A percentile compares a stretch with the other conserved stretches of the same genome.
phyloP scores from a whole-genome alignment of 768 basidiomycete genomes.

The Boletus rubroflammeus region DNA sequence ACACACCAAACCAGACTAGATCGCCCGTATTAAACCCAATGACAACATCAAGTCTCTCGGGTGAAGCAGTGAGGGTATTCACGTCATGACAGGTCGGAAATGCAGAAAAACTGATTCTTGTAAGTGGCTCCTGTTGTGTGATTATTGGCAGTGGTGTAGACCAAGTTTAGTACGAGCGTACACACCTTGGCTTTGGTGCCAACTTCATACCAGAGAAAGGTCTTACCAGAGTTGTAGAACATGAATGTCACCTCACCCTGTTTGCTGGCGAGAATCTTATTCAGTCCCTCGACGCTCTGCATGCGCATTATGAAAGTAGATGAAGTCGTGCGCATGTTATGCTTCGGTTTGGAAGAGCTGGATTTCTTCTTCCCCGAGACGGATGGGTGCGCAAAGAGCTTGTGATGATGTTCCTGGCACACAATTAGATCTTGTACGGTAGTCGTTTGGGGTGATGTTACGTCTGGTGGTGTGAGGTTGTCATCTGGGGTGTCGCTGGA shows the following conservation, averaged over 20 bases:
- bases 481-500: slow-evolving; percentile 80
- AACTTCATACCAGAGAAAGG: slow-evolving; percentile 81
- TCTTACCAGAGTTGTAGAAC: slow-evolving; percentile 86
- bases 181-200: slow-evolving; percentile 81
- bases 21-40: slow-evolving; percentile 96
- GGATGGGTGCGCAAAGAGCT: slow-evolving; percentile 58
- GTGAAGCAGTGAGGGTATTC: slow-evolving; percentile 70
- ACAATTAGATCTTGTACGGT: slow-evolving; percentile 32
- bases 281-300: slow-evolving; percentile 75
- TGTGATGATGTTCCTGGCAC: slow-evolving; percentile 40
- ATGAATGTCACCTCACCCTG: slow-evolving; percentile 83
- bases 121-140: slow-evolving; percentile 74
- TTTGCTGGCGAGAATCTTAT: slow-evolving; percentile 66
- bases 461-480: slow-evolving; percentile 40
- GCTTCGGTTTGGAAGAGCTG: slow-evolving; percentile 68
- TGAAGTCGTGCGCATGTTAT: slow-evolving; percentile 85
- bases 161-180: neutral
- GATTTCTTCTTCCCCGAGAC: slow-evolving; percentile 58
- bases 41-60: slow-evolving; percentile 80
- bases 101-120: slow-evolving; percentile 79
- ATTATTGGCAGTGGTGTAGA: slow-evolving; percentile 6
- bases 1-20: slow-evolving; percentile 87
- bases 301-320: slow-evolving; percentile 90
- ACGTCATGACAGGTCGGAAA: slow-evolving; percentile 91
- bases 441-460: slow-evolving; percentile 30